A percentile compares a stretch with the other conserved stretches of the same genome.
Evolutionary conservation across 2,329 filamentous ascomycete species (phyloP).

Genomic region (Colletotrichum sp.): DNA sequence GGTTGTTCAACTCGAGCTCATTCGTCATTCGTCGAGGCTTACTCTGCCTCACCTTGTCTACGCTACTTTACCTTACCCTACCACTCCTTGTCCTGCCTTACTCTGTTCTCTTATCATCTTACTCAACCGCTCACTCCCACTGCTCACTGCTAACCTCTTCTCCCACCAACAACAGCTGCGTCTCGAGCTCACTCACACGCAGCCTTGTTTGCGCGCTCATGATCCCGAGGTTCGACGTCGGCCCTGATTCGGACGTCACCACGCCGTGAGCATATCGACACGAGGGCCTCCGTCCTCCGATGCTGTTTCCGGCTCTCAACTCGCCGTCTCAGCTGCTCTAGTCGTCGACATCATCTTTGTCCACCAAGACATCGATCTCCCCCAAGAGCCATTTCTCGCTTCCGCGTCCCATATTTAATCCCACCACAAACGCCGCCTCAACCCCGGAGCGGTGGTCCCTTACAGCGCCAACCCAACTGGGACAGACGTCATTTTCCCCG

Average conservation of each 20-base stretch:
- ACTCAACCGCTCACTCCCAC: neutral
- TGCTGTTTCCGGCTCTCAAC: conserved; percentile 1
- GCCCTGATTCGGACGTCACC: neutral
- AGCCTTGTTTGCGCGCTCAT: neutral
- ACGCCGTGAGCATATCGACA: neutral
- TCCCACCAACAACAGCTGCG: neutral
- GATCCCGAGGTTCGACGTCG: neutral
- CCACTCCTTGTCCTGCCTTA: neutral
- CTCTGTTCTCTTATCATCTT: neutral
- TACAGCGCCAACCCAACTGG: neutral
- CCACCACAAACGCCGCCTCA: neutral
- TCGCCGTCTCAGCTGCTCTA: neutral
- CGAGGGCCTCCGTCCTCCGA: neutral
- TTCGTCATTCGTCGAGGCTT: conserved; percentile 3
- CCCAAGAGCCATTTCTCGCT: conserved; percentile 1
- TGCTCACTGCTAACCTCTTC: neutral
- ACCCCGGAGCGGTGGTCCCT: neutral
- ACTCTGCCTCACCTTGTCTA: neutral
- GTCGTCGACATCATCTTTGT: neutral
- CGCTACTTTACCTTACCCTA: neutral
- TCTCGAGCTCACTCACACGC: neutral
- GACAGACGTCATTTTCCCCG: conserved; percentile 13
- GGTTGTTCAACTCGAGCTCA: neutral
- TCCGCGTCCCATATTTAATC: conserved; percentile 11
- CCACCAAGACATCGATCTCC: neutral